phyloP scores from a whole-genome alignment of 1,139 yeast genomes.

The Geotrichum aggregatum region DNA sequence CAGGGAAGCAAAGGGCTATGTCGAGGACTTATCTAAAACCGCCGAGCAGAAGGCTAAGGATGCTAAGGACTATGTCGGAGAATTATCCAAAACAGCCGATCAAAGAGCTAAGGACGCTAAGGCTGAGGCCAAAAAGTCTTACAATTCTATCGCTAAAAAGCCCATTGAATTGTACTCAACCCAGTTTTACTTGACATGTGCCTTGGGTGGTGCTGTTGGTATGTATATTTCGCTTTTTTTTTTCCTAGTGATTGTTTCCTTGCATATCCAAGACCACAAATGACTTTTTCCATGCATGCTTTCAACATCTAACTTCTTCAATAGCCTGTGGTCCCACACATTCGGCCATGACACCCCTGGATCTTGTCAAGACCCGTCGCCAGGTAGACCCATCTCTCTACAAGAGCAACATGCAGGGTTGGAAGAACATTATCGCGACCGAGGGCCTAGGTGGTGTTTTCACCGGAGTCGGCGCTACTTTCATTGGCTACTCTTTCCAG shows the following conservation, averaged over 20 bases:
- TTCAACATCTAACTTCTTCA: constrained; percentile 26
- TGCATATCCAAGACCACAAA: background rate
- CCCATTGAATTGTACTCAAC: constrained; percentile 55
- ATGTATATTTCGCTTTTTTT: constrained; percentile 23
- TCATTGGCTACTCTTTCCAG: constrained; percentile 75
- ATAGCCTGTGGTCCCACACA: constrained; percentile 83
- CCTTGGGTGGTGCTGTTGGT: constrained; percentile 73
- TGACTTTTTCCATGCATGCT: background rate
- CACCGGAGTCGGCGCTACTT: constrained; percentile 80
- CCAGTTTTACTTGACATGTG: constrained; percentile 77
- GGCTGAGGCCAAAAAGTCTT: background rate
- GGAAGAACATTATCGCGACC: constrained; percentile 55
- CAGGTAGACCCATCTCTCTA: constrained; percentile 65
- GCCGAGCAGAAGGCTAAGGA: constrained; percentile 1
- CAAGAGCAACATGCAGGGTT: constrained; percentile 61
- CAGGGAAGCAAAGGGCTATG: background rate
- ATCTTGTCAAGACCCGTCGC: constrained; percentile 72
- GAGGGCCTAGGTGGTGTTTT: constrained; percentile 62
- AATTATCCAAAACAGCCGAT: background rate
- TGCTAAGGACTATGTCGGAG: background rate
- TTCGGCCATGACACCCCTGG: constrained; percentile 71
- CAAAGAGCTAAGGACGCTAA: background rate
- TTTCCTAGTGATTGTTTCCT: background rate
- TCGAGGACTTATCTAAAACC: background rate
- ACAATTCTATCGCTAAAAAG: constrained; percentile 26